phyloP scores from a whole-genome alignment of 2,329 filamentous ascomycete genomes.

The Mollisiaceae sp. region DNA sequence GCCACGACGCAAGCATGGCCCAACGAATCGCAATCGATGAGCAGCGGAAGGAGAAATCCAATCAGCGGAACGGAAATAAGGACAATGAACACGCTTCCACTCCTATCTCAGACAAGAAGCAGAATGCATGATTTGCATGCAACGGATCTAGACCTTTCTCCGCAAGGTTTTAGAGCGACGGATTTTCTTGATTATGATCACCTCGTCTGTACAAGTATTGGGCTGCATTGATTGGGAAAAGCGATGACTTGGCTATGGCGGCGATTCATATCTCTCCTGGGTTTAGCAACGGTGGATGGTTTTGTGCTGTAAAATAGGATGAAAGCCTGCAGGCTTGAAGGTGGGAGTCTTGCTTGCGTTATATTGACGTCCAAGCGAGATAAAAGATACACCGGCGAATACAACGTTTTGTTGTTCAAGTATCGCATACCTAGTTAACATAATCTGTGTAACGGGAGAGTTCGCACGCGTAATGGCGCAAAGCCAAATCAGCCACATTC shows the following conservation, averaged over 20 bases:
- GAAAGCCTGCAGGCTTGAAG: constrained; percentile 20
- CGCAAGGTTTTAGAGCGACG: constrained; percentile 25
- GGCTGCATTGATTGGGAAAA: constrained; percentile 41
- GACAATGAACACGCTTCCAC: constrained; percentile 31
- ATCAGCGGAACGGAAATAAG: constrained; percentile 39
- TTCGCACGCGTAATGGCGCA: not conserved
- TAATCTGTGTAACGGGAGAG: not conserved
- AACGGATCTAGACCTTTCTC: constrained; percentile 20
- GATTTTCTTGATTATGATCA: constrained; percentile 27
- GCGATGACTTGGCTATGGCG: constrained; percentile 36
- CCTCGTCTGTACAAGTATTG: constrained; percentile 40
- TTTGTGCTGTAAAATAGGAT: constrained; percentile 33
- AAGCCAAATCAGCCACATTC: not conserved
- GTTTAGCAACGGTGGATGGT: constrained; percentile 27
- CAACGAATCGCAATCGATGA: constrained; percentile 91
- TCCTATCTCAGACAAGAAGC: constrained; percentile 35
- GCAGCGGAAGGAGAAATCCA: constrained; percentile 82
- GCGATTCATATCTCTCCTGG: constrained; percentile 30
- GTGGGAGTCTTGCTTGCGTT: constrained; percentile 13
- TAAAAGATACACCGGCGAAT: not conserved
- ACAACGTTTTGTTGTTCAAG: constrained; percentile 7
- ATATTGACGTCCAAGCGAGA: constrained; percentile 3
- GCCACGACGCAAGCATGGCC: constrained; percentile 93
- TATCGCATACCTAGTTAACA: too few species aligned
- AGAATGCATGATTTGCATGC: constrained; percentile 28